Base-by-base conservation (phyloP, 2,329 filamentous ascomycete species). In the Cordyceps militaris region DNA sequence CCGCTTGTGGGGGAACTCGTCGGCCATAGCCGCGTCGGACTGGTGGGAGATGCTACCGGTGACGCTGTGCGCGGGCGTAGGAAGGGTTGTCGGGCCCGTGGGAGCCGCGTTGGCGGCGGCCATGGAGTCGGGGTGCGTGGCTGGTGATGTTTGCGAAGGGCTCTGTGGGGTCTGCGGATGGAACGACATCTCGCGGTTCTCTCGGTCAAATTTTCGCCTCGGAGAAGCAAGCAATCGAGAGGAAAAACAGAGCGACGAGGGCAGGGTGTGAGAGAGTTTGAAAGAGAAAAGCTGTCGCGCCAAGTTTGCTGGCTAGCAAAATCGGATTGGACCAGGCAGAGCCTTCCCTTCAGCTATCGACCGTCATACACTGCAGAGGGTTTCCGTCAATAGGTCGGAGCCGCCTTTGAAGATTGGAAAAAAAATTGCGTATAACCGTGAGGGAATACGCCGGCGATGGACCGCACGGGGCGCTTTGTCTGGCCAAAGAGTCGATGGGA, bases 101-200 rank as follows among this genome's bases (percentile, higher is more conserved):
- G 76, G 76, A 54, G 77, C 75, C 62, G 76, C 74, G 58, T 76
- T 77, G 58, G 76, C 74, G 44, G 59, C 61, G 49, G 61, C 74
- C 65, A 71, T 73, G 63, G 72, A 73, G 65, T 81, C 80, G 68
- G 75, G 78, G 61, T 75, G 76, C 63, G 76, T 79, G 65, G 74
- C 79, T 62, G 80, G 79, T 63, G 80, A 84, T 67, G 79, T 76
- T 69, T 84, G 80, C 68, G 81, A 84, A 68, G 83, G 83, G 70
- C 83, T 86, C 76, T 86, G 83, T 69, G 84, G 84, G 65, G 83
- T 86, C 67, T 82, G 82, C 65, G 83, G 83, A 70, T 85, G 82
- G 77, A 82, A 84, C 74, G 81, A 83, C 82, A 86, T 86, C 71
- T 71, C 62, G 66, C 62, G 66, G 62, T 60, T 19, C 34, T 46